Evolutionary conservation across 371 early-diverging fungal species (phyloP).

Genomic region (Mucor velutinosus): DNA sequence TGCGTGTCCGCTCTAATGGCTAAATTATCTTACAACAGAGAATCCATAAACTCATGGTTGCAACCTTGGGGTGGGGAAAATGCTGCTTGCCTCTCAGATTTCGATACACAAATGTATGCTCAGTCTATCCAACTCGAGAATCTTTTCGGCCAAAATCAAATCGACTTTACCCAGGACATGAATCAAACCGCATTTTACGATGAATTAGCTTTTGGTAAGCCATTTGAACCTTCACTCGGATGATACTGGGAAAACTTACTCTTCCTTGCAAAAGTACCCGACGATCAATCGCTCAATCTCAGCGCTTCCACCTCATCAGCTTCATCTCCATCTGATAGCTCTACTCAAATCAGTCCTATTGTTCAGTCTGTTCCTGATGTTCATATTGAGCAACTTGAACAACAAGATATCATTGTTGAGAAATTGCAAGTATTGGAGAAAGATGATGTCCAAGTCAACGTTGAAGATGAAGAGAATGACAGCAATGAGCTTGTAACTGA

Average conservation of each 20-base stretch:
- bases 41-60: slow-evolving; percentile 35
- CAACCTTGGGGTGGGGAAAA: slow-evolving; percentile 35
- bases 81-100: slow-evolving; percentile 23
- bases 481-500: not conserved
- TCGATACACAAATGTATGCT: slow-evolving; percentile 40
- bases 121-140: slow-evolving; percentile 44
- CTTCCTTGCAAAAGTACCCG: slow-evolving; percentile 14
- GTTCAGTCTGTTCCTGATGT: slow-evolving; percentile 11
- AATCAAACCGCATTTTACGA: slow-evolving; percentile 37
- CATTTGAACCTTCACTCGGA: not conserved
- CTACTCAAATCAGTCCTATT: slow-evolving; percentile 22
- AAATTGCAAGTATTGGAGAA: not conserved
- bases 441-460: not conserved
- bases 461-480: slow-evolving; percentile 4
- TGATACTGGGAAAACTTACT: not conserved
- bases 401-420: slow-evolving; percentile 1
- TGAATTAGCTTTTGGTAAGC: slow-evolving; percentile 49
- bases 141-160: slow-evolving; percentile 42
- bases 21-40: slow-evolving; percentile 10
- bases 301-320: slow-evolving; percentile 31
- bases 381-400: slow-evolving; percentile 1
- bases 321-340: slow-evolving; percentile 24
- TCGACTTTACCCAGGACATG: slow-evolving; percentile 18
- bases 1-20: not conserved
- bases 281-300: slow-evolving; percentile 22